phyloP scores from a whole-genome alignment of 2,329 filamentous ascomycete species.

The Fonsecaea nubica region DNA sequence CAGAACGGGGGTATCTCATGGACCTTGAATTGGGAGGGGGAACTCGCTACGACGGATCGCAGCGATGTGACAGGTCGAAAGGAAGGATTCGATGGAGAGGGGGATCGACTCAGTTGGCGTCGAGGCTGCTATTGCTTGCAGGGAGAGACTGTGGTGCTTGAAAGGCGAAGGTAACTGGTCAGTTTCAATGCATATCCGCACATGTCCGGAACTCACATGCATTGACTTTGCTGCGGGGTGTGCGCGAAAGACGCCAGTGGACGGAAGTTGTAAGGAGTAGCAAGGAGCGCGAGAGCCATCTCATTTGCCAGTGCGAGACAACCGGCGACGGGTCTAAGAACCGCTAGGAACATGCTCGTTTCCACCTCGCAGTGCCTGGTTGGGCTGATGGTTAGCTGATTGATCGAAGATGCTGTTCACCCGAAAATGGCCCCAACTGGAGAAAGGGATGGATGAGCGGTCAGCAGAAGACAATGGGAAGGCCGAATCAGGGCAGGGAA shows the following conservation, averaged over 20 bases:
- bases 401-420: neutral
- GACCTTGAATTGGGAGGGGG: neutral
- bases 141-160: neutral
- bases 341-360: neutral
- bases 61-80: neutral
- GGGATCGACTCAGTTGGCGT: conserved; percentile 4
- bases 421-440: neutral
- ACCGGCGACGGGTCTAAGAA: neutral
- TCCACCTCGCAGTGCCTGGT: neutral
- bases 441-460: neutral
- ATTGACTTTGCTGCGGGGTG: conserved; percentile 2
- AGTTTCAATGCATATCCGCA: neutral
- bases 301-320: neutral
- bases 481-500: neutral
- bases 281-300: neutral
- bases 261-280: neutral
- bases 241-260: neutral
- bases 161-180: neutral
- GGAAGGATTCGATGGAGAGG: neutral
- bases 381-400: neutral
- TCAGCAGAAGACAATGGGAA: neutral
- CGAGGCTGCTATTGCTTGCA: conserved; percentile 1
- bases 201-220: conserved; percentile 4
- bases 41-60: conserved; percentile 2
- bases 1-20: neutral